A percentile compares a stretch with the other conserved stretches of the same genome.
These are phyloP conservation scores for Fistulifera solaris DNA, from an alignment of 108 stramenopile species.

Conservation along the genomic window DNA sequence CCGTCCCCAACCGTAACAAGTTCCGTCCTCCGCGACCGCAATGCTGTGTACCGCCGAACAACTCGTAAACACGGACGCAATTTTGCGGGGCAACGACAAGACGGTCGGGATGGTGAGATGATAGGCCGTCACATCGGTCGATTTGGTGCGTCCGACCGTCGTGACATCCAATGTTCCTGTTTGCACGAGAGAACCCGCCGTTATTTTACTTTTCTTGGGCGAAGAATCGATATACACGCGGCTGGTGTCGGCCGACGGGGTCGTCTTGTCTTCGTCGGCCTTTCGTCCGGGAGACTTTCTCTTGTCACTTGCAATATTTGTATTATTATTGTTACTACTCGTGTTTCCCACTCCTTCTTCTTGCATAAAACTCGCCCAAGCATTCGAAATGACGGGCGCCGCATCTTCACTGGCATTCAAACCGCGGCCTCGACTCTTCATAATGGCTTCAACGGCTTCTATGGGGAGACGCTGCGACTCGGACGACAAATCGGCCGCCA, in stretches of 20 bases:
- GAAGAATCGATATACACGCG: conserved; percentile 11
- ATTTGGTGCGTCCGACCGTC: conserved; percentile 36
- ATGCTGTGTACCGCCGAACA: conserved; percentile 67
- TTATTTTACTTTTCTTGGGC: conserved; percentile 13
- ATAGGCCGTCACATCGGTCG: conserved; percentile 20
- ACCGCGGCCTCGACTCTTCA: conserved; percentile 66
- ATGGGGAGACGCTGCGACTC: conserved; percentile 20
- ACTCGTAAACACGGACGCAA: conserved; percentile 36
- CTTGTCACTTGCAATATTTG: background rate
- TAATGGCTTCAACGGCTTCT: conserved; percentile 53
- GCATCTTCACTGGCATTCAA: conserved; percentile 11
- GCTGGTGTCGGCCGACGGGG: background rate
- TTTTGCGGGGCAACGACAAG: conserved; percentile 26
- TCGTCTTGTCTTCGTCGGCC: conserved; percentile 1
- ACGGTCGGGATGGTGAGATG: conserved; percentile 49
- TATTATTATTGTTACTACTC: conserved; percentile 1
- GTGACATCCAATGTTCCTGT: conserved; percentile 75
- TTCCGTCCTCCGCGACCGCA: conserved; percentile 44
- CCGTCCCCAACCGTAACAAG: conserved; percentile 80
- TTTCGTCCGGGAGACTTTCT: background rate
- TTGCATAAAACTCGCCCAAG: conserved; percentile 81
- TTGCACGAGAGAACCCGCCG: conserved; percentile 48
- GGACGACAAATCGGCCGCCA: conserved; percentile 24
- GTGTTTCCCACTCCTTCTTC: conserved; percentile 46
- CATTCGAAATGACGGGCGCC: conserved; percentile 39